Base-by-base conservation (phyloP, 306 rosid genomes). In the Prunus mira region DNA sequence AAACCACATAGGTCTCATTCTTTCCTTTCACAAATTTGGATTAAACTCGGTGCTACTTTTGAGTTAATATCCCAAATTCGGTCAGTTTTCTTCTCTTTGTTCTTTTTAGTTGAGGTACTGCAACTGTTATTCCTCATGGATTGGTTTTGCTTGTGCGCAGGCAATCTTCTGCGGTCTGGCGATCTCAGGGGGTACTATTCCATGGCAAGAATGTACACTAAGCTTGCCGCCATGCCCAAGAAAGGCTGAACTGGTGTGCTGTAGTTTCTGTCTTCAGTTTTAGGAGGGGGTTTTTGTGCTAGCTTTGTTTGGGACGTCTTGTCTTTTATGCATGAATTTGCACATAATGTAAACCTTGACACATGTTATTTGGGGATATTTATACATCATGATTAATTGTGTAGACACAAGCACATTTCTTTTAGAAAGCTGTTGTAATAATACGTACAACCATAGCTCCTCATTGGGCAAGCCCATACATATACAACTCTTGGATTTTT, bases 201-300 rank as follows among this genome's bases (percentile, higher is more conserved):
- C 73, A 96, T 93, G 99, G 99, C 99, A 74, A 89, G 90, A 82
- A 96, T 96, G 99, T 96, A 92, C 83, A 86, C 98, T 15, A 89
- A 92, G 84, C 97, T 92, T 50, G 99, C 99, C 14, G 97, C 97
- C 77, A 96, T 96, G 96, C 97, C 98, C 61, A 92, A 96, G 86
- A 96, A 96, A 79, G 99, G 98, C 62, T 96, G 88, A 91, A 75
- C 65, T 19, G 65, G 71, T 6, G 56, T 27, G 69, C 8, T 45
- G 30, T 11, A 46, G 43, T 73, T 50, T 13, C 45, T 22, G 19
- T 45, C 49, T 62, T 73, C 25, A 38, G 45, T 58, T 73, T 28
- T 41, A 25, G 73, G n/a, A 24, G 73, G 19, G 25, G 13, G 47
- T 14, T 13, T 5, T 24, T 20, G 45, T 30, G 25, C 73, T 22